Percentiles rank a stretch among this genome's conserved stretches.
Conservation (phyloP, 2,329 filamentous ascomycete genomes). For the Ophiostoma sp. region DNA sequence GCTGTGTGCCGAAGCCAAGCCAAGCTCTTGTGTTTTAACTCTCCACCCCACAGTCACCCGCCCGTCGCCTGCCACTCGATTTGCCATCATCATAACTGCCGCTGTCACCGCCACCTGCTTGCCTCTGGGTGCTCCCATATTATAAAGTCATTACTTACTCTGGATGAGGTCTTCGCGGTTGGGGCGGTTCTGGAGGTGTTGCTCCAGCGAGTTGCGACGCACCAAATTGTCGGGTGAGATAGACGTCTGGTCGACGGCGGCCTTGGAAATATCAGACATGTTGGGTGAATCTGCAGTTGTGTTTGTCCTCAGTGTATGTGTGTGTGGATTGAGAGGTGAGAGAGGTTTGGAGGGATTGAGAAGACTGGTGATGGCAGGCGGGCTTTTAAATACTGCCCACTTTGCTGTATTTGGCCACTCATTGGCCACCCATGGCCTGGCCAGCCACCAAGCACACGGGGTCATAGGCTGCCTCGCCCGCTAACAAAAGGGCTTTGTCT, state of each 20-base stretch:
- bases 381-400: neutral
- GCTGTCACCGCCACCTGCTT: neutral
- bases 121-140: neutral
- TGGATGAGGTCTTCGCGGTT: conserved; percentile 73
- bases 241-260: conserved; percentile 47
- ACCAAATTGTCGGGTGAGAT: conserved; percentile 47
- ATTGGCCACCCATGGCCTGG: neutral
- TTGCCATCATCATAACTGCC: neutral
- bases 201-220: conserved; percentile 66
- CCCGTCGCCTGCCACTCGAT: neutral
- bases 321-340: neutral
- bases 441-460: no score
- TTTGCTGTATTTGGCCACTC: conserved; percentile 12
- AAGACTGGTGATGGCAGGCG: neutral
- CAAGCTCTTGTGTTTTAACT: neutral
- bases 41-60: neutral
- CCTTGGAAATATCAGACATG: conserved; percentile 36
- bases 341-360: neutral
- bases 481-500: conserved; percentile 14
- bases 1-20: neutral
- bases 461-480: neutral
- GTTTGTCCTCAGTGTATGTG: neutral
- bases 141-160: conserved; percentile 48
- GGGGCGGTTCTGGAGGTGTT: conserved; percentile 66
- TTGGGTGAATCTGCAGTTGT: neutral